Evolutionary conservation across 1,139 yeast species (phyloP), one percentile per base, ranked within the genome.

Genomic region (Suhomyces guaymorum): DNA sequence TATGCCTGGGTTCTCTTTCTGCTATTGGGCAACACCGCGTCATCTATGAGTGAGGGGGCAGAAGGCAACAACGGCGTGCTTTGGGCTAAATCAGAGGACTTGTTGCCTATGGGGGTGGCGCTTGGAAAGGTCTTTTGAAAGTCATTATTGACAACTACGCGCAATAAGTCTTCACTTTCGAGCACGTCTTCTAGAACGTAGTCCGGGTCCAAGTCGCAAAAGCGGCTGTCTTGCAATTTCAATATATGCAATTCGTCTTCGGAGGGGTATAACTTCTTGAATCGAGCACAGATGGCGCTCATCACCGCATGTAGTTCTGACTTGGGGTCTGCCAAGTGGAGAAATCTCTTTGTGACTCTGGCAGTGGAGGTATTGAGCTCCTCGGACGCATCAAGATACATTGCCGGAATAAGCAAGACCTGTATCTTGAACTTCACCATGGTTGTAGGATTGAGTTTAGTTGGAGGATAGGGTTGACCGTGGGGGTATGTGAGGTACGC

Each of bases 201-300:
- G 39, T 84, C 95, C 0, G 89, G 88, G 55, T 85, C 95, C 45
- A 86, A 61, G 54, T 86, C 95, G 49, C 89, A 83, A 41, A 70
- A 70, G 40, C 77, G 73, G 19, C 59, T 57, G 53, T 85, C 90
- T 51, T 84, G 92, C 7, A 84, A 59, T 32, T 76, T 73, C 15
- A 70, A 61, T 24, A 85, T 75, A 4, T 63, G 65, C 11, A 83
- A 53, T 1, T 71, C 67, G 2, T 66, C 72, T 35, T 75, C 81
- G 20, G 69, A 66, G 0, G 92, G 90, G 47, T 85, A 85, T 30
- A 85, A 61, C 52, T 77, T 79, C 28, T 62, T 51, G 51, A 76
- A 82, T 37, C 86, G 66, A 5, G 53, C 55, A 15, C 61, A 49
- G 15, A 82, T 72, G 33, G 80, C 84, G 6, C 61, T 55, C 23